A percentile compares a stretch with the other conserved stretches of the same genome.
phyloP scores from a whole-genome alignment of 305 asterid species.

The Rubia occidens region DNA sequence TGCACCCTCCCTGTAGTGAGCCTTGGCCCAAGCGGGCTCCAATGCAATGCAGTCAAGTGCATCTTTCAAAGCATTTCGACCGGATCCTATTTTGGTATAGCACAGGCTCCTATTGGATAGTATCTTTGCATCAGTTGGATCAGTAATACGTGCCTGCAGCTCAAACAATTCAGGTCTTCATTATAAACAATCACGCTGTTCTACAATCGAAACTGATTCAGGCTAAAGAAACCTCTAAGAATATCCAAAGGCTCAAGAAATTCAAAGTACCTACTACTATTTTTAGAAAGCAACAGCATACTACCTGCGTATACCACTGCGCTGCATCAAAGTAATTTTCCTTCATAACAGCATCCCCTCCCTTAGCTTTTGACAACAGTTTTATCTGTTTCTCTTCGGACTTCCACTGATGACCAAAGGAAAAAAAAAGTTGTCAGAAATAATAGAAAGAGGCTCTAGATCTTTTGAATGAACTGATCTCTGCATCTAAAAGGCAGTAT shows the following conservation, averaged over 20 bases:
- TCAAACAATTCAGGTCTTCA: background rate
- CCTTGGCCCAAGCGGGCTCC: constrained; percentile 26
- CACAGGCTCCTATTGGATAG: constrained; percentile 9
- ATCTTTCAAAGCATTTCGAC: constrained; percentile 24
- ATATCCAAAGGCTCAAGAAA: background rate
- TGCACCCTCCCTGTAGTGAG: constrained; percentile 31
- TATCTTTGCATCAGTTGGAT: constrained; percentile 17
- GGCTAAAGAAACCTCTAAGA: background rate
- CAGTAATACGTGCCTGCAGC: constrained; percentile 23
- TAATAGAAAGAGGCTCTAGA: background rate
- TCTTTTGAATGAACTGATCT: background rate
- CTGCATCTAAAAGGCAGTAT: background rate
- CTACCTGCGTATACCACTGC: constrained; percentile 18
- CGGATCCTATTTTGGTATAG: constrained; percentile 12
- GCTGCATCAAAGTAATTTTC: constrained; percentile 19
- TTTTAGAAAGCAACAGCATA: background rate
- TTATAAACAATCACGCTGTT: background rate
- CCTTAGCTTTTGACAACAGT: constrained; percentile 8
- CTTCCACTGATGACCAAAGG: constrained; percentile 18
- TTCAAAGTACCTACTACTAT: background rate
- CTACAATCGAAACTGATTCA: too few relatives aligned
- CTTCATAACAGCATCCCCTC: constrained; percentile 10
- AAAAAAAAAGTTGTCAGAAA: background rate
- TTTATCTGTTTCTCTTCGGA: background rate
- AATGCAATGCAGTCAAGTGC: constrained; percentile 23